phyloP scores from a whole-genome alignment of 257 asterid species.

The Plantago major region DNA sequence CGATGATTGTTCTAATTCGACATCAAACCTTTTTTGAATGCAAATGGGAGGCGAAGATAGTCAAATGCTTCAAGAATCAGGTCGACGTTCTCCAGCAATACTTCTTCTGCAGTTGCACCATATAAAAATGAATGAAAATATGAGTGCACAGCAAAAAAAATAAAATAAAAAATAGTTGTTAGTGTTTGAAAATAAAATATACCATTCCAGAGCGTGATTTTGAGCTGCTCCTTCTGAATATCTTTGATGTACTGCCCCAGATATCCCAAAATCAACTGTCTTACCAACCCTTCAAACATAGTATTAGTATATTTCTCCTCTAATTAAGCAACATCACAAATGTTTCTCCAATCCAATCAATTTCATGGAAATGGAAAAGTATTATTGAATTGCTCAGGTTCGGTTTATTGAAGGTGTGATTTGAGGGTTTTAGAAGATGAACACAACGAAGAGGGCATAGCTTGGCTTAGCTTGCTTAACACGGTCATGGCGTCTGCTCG shows the following conservation, averaged over 20 bases:
- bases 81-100: slow-evolving; percentile 87
- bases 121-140: background rate
- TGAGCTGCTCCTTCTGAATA: slow-evolving; percentile 89
- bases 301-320: background rate
- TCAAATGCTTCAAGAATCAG: slow-evolving; percentile 96
- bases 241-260: slow-evolving; percentile 84
- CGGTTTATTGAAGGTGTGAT: no score
- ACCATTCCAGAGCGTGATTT: slow-evolving; percentile 96
- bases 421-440: no score
- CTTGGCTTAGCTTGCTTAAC: no score
- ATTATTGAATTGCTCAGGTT: no score
- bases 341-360: no score
- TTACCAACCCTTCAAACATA: slow-evolving; percentile 91
- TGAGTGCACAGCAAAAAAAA: background rate
- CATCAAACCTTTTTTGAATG: slow-evolving; percentile 59
- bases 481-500: no score
- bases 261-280: slow-evolving; percentile 82
- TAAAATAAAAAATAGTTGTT: background rate
- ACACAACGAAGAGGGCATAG: no score
- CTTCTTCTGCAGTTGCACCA: slow-evolving; percentile 62
- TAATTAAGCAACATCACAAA: slow-evolving; percentile 1
- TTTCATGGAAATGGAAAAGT: no score
- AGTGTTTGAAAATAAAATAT: background rate
- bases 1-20: no score
- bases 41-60: slow-evolving; percentile 83